phyloP scores from a whole-genome alignment of 2,329 filamentous ascomycete genomes.

The Blumeria hordei region DNA sequence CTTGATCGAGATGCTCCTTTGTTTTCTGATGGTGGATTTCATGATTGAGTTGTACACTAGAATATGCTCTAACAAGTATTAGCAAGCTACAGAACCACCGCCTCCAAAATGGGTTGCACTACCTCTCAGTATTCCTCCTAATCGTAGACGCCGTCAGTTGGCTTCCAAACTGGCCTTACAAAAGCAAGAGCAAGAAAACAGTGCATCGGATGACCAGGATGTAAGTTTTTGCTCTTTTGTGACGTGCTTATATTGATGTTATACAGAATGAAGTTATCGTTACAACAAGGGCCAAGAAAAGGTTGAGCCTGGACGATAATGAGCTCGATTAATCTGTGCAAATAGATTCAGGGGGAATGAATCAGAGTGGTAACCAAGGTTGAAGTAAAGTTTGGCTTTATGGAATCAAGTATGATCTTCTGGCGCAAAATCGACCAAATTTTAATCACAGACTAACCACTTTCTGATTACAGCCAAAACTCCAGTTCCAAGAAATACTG shows the following conservation, averaged over 20 bases:
- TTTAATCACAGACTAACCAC: too few species aligned
- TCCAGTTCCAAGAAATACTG: too few species aligned
- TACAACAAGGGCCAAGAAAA: slow-evolving; percentile 14
- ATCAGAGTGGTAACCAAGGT: background rate
- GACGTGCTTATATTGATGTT: background rate
- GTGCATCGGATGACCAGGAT: slow-evolving; percentile 15
- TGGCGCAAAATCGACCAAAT: too few species aligned
- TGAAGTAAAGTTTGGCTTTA: too few species aligned
- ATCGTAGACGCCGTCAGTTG: slow-evolving; percentile 67
- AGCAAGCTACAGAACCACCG: slow-evolving; percentile 16
- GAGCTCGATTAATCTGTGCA: slow-evolving; percentile 12
- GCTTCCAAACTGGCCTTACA: slow-evolving; percentile 65
- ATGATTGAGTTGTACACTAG: slow-evolving; percentile 22
- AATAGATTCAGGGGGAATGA: slow-evolving; percentile 6
- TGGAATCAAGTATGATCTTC: too few species aligned
- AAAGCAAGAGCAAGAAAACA: slow-evolving; percentile 6
- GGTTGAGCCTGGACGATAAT: slow-evolving; percentile 16
- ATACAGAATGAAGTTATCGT: slow-evolving; percentile 1
- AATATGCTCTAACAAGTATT: slow-evolving; percentile 2
- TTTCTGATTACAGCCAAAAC: too few species aligned
- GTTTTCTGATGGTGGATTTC: slow-evolving; percentile 28
- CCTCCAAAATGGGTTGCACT: slow-evolving; percentile 28
- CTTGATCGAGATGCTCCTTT: slow-evolving; percentile 16
- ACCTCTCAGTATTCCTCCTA: slow-evolving; percentile 62
- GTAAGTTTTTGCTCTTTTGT: slow-evolving; percentile 1